Evolutionary conservation across 2,329 filamentous ascomycete species (phyloP).

Genomic region (Berkeleyomyces basicola): DNA sequence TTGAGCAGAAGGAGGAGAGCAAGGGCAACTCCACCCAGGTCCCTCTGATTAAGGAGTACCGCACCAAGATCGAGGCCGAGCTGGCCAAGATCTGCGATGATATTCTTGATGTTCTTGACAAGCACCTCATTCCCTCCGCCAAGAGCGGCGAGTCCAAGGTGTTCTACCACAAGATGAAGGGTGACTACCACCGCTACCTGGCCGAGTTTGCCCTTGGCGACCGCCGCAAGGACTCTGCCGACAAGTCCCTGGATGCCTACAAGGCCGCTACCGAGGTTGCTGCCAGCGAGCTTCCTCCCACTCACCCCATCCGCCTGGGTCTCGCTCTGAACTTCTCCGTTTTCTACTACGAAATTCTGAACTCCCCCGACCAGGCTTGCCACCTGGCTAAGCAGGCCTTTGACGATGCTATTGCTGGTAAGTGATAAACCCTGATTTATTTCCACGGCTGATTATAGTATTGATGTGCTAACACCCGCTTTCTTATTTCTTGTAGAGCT

Average conservation of each 20-base stretch:
- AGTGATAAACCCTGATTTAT: conserved; percentile 13
- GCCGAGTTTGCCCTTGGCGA: conserved; percentile 92
- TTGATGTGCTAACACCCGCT: conserved; percentile 16
- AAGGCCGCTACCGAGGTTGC: conserved; percentile 94
- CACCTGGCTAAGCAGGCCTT: conserved; percentile 98
- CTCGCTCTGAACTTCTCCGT: conserved; percentile 98
- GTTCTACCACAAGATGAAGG: conserved; percentile 99
- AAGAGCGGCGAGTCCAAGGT: conserved; percentile 97
- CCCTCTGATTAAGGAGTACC: conserved; percentile 88
- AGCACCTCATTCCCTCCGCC: conserved; percentile 85
- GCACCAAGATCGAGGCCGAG: conserved; percentile 94
- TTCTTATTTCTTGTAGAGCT: conserved; percentile 44
- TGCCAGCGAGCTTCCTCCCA: conserved; percentile 91
- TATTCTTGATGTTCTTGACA: conserved; percentile 84
- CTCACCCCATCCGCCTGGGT: conserved; percentile 94
- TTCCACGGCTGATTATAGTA: neutral
- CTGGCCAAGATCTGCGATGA: conserved; percentile 96
- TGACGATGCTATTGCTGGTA: conserved; percentile 83
- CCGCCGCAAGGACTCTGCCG: conserved; percentile 86
- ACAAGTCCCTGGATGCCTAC: conserved; percentile 93
- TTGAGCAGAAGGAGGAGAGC: conserved; percentile 98
- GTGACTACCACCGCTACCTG: conserved; percentile 97
- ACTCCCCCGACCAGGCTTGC: conserved; percentile 95
- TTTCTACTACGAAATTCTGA: conserved; percentile 99
- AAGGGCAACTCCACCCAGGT: conserved; percentile 94